phyloP scores from a whole-genome alignment of 2,329 filamentous ascomycete genomes.

The Neophaeococcomyces aloes region DNA sequence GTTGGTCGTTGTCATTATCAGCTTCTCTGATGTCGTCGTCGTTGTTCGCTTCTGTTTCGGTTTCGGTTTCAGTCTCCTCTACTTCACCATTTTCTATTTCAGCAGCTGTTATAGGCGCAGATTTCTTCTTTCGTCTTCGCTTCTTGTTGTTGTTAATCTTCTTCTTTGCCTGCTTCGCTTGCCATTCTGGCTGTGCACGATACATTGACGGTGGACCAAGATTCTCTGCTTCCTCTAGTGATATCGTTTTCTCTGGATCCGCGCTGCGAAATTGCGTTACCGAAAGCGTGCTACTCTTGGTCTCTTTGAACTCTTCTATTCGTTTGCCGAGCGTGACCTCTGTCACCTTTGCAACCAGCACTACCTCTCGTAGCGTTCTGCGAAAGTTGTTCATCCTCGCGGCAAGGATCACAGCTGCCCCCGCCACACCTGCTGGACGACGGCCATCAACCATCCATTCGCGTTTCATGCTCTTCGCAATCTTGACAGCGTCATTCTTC shows the following conservation, averaged over 20 bases:
- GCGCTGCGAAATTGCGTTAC: slow-evolving; percentile 65
- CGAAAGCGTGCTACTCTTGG: slow-evolving; percentile 71
- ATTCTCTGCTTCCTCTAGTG: slow-evolving; percentile 33
- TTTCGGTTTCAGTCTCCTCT: slow-evolving; percentile 29
- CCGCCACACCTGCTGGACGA: slow-evolving; percentile 85
- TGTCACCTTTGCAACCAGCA: slow-evolving; percentile 96
- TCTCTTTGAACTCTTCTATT: slow-evolving; percentile 80
- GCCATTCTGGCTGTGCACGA: slow-evolving; percentile 34
- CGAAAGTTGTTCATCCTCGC: slow-evolving; percentile 98
- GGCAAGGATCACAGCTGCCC: slow-evolving; percentile 85
- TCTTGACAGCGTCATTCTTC: slow-evolving; percentile 73
- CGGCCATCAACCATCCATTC: slow-evolving; percentile 97
- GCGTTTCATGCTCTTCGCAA: slow-evolving; percentile 84
- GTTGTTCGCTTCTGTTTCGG: slow-evolving; percentile 40
- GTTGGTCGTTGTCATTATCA: slow-evolving; percentile 22
- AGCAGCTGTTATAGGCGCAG: slow-evolving; percentile 24
- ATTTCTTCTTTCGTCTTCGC: slow-evolving; percentile 23
- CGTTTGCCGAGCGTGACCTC: slow-evolving; percentile 87
- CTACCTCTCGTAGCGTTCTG: slow-evolving; percentile 81
- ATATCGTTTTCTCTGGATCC: slow-evolving; percentile 29
- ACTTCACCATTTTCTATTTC: slow-evolving; percentile 10
- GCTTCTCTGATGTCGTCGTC: slow-evolving; percentile 40
- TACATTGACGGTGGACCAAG: slow-evolving; percentile 70
- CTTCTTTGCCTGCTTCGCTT: slow-evolving; percentile 32
- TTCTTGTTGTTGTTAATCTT: slow-evolving; percentile 39